Evolutionary conservation across 2,329 filamentous ascomycete genomes (phyloP).

Genomic region (Epichloe coenophiala): DNA sequence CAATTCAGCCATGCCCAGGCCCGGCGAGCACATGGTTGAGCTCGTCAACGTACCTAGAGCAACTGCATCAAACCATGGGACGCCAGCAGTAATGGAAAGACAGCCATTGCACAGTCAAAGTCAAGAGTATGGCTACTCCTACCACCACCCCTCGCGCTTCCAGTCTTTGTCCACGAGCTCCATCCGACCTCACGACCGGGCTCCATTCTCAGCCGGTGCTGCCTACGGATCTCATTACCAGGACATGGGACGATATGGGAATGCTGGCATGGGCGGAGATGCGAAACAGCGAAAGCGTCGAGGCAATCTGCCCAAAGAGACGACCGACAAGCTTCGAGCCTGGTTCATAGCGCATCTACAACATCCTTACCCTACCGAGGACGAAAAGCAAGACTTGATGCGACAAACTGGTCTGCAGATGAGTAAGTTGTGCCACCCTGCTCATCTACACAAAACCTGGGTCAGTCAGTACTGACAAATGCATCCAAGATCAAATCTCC

Average conservation of each 20-base stretch:
- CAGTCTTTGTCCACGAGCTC: conserved; percentile 34
- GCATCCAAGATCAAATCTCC: conserved; percentile 51
- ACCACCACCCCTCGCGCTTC: conserved; percentile 29
- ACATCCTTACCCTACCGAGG: conserved; percentile 78
- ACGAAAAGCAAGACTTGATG: conserved; percentile 76
- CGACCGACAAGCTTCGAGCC: conserved; percentile 64
- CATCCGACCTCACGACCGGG: conserved; percentile 27
- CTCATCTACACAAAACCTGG: background rate
- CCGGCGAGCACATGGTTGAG: conserved; percentile 11
- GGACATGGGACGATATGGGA: conserved; percentile 29
- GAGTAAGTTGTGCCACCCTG: conserved; percentile 41
- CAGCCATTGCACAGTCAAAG: conserved; percentile 16
- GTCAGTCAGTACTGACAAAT: background rate
- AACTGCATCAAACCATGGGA: background rate
- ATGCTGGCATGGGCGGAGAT: conserved; percentile 25
- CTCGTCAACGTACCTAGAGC: background rate
- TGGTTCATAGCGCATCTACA: conserved; percentile 71
- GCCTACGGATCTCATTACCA: conserved; percentile 27
- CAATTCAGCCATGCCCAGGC: conserved; percentile 16
- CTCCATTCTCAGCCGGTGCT: conserved; percentile 27
- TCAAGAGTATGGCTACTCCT: conserved; percentile 23
- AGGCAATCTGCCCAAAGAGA: conserved; percentile 82
- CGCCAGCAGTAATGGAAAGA: conserved; percentile 5
- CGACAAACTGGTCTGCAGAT: conserved; percentile 63
- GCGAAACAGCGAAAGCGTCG: conserved; percentile 49